Evolutionary conservation across 805 yeast species (phyloP).

Genomic region (Hanseniaspora singularis): DNA sequence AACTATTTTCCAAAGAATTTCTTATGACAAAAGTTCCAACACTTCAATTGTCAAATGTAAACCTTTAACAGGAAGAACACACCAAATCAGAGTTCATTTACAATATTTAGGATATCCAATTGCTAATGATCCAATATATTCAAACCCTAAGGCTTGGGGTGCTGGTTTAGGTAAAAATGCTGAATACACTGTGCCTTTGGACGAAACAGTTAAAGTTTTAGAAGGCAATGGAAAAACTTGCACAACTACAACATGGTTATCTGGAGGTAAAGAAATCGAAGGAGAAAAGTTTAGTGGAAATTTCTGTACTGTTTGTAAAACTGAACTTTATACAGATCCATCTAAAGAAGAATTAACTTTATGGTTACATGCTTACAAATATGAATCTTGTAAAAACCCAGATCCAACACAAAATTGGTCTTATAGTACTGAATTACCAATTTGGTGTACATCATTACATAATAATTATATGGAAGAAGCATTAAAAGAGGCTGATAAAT

Average conservation of each 20-base stretch:
- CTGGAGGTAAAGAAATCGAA: slow-evolving; percentile 52
- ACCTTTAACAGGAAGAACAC: slow-evolving; percentile 89
- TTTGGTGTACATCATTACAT: slow-evolving; percentile 63
- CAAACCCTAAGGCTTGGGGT: slow-evolving; percentile 77
- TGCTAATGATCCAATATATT: slow-evolving; percentile 83
- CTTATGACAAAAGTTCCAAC: slow-evolving; percentile 42
- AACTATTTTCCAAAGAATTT: slow-evolving; percentile 55
- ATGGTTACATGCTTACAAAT: slow-evolving; percentile 84
- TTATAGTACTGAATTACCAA: slow-evolving; percentile 64
- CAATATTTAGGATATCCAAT: slow-evolving; percentile 85
- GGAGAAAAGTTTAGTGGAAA: slow-evolving; percentile 29
- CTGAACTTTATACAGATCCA: slow-evolving; percentile 73
- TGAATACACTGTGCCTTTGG: slow-evolving; percentile 33
- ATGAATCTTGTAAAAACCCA: slow-evolving; percentile 38
- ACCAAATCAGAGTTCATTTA: slow-evolving; percentile 86
- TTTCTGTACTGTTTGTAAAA: slow-evolving; percentile 51
- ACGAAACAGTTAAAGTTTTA: slow-evolving; percentile 37
- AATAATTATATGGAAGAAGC: slow-evolving; percentile 61
- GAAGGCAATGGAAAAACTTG: slow-evolving; percentile 59
- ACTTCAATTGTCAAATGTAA: slow-evolving; percentile 60
- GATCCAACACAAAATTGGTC: slow-evolving; percentile 43
- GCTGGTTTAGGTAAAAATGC: slow-evolving; percentile 51
- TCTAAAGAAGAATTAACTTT: slow-evolving; percentile 75
- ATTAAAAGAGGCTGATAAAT: slow-evolving; percentile 61
- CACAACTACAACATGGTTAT: slow-evolving; percentile 55